A percentile compares a stretch with the other conserved stretches of the same genome.
phyloP scores from a whole-genome alignment of 352 stramenopile genomes.

The Pythium coloratum region DNA sequence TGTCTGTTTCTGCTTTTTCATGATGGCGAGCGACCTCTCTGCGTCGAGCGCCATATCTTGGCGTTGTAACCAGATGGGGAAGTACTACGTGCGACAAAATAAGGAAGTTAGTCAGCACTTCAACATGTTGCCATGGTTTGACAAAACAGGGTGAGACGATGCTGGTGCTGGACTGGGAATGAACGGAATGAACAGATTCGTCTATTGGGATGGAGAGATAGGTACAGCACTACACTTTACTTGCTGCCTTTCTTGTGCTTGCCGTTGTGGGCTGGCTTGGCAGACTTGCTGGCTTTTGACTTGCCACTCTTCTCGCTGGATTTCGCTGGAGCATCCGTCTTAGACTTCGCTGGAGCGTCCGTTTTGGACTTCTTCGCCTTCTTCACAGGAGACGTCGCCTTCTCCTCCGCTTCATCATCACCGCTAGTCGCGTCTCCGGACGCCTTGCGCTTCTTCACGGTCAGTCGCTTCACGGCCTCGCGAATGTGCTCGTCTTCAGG shows the following conservation, averaged over 20 bases:
- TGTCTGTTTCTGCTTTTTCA: constrained; percentile 1
- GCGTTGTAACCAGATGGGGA: background rate
- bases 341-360: constrained; percentile 10
- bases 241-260: constrained; percentile 19
- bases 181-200: background rate
- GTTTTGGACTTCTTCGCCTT: constrained; percentile 27
- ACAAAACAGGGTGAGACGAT: constrained; percentile 19
- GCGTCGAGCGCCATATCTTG: background rate
- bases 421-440: constrained; percentile 15
- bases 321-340: constrained; percentile 5
- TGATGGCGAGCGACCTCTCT: constrained; percentile 12
- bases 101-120: constrained; percentile 19
- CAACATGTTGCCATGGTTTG: constrained; percentile 3
- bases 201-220: background rate
- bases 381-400: constrained; percentile 3
- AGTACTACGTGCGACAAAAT: constrained; percentile 20
- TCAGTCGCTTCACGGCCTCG: constrained; percentile 38
- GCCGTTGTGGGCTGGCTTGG: constrained; percentile 3
- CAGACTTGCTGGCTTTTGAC: background rate
- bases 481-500: constrained; percentile 33
- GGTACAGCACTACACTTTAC: constrained; percentile 10
- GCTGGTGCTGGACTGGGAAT: background rate
- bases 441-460: constrained; percentile 39
- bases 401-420: constrained; percentile 30
- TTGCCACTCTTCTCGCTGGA: background rate